These are phyloP conservation scores for Boletus rufocinnamomeus DNA, from an alignment of 768 basidiomycete species.

Conservation along the genomic window DNA sequence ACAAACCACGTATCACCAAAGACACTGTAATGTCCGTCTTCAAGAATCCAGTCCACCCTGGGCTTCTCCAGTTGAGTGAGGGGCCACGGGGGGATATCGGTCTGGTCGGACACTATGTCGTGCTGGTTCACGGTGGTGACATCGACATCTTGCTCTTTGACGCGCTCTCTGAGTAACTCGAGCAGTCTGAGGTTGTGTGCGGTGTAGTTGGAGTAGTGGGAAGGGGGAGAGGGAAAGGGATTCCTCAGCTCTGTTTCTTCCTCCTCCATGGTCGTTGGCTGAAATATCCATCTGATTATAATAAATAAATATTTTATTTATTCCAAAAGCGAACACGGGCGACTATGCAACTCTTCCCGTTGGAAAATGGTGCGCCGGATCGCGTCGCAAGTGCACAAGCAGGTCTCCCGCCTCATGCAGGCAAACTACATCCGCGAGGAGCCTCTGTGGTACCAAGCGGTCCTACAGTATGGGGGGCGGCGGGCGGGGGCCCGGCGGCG, in stretches of 20 bases:
- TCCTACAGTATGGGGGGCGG: conserved; percentile 78
- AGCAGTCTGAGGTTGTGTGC: conserved; percentile 72
- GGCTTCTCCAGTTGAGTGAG: conserved; percentile 80
- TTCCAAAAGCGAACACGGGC: not conserved
- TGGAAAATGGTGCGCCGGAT: conserved; percentile 70
- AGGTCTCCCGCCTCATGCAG: conserved; percentile 77
- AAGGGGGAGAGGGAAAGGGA: conserved; percentile 88
- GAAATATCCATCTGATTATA: not conserved
- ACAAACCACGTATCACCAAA: conserved; percentile 94
- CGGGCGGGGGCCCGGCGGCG: too few relatives aligned
- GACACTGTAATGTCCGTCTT: conserved; percentile 77
- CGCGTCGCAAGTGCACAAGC: conserved; percentile 86
- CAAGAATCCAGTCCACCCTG: conserved; percentile 86
- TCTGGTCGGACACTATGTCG: conserved; percentile 66
- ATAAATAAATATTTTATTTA: not conserved
- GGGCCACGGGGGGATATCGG: conserved; percentile 77
- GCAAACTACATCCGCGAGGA: conserved; percentile 60
- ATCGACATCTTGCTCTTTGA: conserved; percentile 38
- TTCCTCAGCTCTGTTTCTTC: conserved; percentile 79
- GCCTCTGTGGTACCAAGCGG: conserved; percentile 84
- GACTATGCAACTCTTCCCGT: not conserved
- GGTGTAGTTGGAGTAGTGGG: conserved; percentile 79
- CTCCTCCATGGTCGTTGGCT: conserved; percentile 42
- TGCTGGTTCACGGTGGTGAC: conserved; percentile 52
- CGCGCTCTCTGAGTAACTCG: conserved; percentile 57